Conservation (phyloP, 192 early-diverging fungal genomes). For the Coemansia sp. region DNA sequence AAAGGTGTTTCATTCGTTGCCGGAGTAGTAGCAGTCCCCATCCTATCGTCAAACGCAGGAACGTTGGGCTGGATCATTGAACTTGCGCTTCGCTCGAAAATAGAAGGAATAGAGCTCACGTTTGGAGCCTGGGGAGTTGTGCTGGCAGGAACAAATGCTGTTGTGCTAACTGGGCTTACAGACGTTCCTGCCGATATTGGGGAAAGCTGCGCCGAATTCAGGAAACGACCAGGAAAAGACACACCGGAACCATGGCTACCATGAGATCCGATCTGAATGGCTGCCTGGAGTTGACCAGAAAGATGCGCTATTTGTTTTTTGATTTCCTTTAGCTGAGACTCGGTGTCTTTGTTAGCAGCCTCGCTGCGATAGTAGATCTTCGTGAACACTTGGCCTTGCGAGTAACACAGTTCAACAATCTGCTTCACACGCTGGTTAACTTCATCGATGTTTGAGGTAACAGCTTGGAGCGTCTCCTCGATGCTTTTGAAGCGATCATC, state of each 20-base stretch:
- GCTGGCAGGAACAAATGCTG: not conserved
- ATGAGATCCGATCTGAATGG: not conserved
- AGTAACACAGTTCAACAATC: conserved; percentile 12
- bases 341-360: conserved; percentile 2
- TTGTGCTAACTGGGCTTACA: not conserved
- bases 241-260: not conserved
- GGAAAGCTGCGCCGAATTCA: not conserved
- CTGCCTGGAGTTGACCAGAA: conserved; percentile 8
- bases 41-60: no score
- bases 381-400: conserved; percentile 15
- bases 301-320: conserved; percentile 8
- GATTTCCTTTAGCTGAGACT: conserved; percentile 3
- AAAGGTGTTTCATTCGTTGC: not conserved
- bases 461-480: not conserved
- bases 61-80: not conserved
- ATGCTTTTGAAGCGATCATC: conserved; percentile 4
- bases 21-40: not conserved
- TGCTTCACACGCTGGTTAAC: conserved; percentile 11
- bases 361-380: conserved; percentile 10
- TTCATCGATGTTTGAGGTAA: conserved; percentile 1
- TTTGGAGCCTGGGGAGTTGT: not conserved
- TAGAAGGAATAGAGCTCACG: not conserved
- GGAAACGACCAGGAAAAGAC: not conserved
- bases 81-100: not conserved
- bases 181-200: not conserved